phyloP scores from a whole-genome alignment of 2,329 filamentous ascomycete genomes.

The Fusarium cyanostomum region DNA sequence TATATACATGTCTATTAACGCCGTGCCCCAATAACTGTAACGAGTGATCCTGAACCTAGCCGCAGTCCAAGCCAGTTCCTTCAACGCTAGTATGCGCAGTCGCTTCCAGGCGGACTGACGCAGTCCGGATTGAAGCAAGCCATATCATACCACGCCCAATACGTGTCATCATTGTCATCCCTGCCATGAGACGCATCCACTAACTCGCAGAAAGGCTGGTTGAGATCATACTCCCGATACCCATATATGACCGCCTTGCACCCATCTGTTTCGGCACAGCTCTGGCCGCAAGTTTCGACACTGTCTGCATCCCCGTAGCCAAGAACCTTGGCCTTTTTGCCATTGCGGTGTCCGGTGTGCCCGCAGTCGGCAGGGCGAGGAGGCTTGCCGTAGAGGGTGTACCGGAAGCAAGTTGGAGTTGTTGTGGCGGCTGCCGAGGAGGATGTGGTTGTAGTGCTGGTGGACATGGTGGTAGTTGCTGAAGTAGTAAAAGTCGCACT shows the following conservation, averaged over 20 bases:
- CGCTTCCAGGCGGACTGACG: constrained; percentile 8
- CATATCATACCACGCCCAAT: constrained; percentile 29
- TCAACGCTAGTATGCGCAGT: constrained; percentile 18
- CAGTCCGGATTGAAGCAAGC: constrained; percentile 31
- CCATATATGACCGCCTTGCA: constrained; percentile 27
- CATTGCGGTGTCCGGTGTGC: constrained; percentile 11
- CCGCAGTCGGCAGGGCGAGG: constrained; percentile 13
- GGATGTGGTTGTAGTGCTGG: constrained; percentile 2
- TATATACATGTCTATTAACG: constrained; percentile 13
- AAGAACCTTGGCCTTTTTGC: constrained; percentile 18
- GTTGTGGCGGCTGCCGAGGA: background rate
- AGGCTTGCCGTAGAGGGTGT: constrained; percentile 17
- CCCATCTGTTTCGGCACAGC: constrained; percentile 11
- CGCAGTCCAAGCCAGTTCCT: background rate
- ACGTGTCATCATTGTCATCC: constrained; percentile 18
- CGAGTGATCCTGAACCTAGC: background rate
- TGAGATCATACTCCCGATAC: constrained; percentile 20
- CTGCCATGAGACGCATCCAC: constrained; percentile 9
- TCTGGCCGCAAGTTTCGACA: constrained; percentile 28
- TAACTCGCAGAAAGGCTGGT: constrained; percentile 27
- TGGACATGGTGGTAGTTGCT: background rate
- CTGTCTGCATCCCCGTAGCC: constrained; percentile 24
- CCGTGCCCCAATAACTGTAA: background rate
- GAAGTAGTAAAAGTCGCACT: background rate
- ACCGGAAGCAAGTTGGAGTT: constrained; percentile 27